These are phyloP conservation scores for Conticribra guillardii DNA, from an alignment of 108 stramenopile species.

Conservation along the genomic window DNA sequence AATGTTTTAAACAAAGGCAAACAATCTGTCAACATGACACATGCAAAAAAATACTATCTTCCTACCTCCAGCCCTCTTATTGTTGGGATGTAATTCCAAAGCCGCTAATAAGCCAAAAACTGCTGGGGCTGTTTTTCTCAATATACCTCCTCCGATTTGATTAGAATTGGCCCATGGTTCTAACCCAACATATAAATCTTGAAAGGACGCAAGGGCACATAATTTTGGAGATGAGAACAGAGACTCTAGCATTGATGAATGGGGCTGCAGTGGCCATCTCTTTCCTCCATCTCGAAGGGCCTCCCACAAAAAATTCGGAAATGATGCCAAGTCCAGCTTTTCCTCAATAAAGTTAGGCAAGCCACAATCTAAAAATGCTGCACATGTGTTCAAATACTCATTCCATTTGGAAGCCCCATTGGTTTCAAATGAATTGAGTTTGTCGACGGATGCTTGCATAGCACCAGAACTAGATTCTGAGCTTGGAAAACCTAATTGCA, in stretches of 20 bases:
- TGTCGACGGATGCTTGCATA: constrained; percentile 49
- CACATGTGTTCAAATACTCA: constrained; percentile 65
- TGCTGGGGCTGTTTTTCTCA: constrained; percentile 85
- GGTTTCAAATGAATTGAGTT: constrained; percentile 63
- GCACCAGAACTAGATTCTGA: not conserved
- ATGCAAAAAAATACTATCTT: too few relatives aligned
- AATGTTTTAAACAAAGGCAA: not conserved
- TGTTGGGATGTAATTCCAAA: constrained; percentile 86
- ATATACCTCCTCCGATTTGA: constrained; percentile 62
- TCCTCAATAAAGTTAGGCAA: constrained; percentile 88
- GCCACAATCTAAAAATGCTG: constrained; percentile 79
- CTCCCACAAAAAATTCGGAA: constrained; percentile 72
- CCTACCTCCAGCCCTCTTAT: constrained; percentile 60
- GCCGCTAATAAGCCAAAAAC: constrained; percentile 92
- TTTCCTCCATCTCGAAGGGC: constrained; percentile 59
- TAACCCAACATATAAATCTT: constrained; percentile 92
- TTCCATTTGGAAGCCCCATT: constrained; percentile 74
- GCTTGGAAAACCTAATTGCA: constrained; percentile 74
- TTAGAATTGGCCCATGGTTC: constrained; percentile 72
- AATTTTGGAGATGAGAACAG: constrained; percentile 74
- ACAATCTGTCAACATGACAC: too few relatives aligned
- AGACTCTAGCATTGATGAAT: constrained; percentile 71
- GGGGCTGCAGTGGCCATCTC: constrained; percentile 79
- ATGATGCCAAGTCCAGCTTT: constrained; percentile 59
- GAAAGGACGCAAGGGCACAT: constrained; percentile 85